Conservation (phyloP, 192 early-diverging fungal species). For the Radiomyces spectabilis region DNA sequence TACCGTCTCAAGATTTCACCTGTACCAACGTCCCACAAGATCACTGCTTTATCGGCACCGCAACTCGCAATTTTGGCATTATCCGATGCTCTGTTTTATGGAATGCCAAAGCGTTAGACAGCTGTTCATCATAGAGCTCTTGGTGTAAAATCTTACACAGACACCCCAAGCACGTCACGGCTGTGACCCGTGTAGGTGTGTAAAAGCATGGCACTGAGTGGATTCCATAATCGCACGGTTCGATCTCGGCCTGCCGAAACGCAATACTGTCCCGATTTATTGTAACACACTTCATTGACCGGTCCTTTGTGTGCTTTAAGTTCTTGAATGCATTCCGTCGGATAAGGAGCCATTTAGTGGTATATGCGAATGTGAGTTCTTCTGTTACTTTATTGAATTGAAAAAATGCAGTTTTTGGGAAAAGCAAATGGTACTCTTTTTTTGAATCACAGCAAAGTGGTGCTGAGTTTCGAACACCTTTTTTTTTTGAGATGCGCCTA, state of each 20-base stretch:
- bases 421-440: too few relatives aligned
- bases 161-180: constrained; percentile 67
- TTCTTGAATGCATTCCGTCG: constrained; percentile 23
- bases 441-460: too few relatives aligned
- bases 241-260: constrained; percentile 78
- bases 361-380: too few relatives aligned
- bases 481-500: too few relatives aligned
- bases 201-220: constrained; percentile 56
- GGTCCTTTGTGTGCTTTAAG: constrained; percentile 61
- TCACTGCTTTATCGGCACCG: constrained; percentile 73
- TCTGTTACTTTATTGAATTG: too few relatives aligned
- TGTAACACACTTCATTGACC: constrained; percentile 61
- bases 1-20: constrained; percentile 68
- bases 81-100: constrained; percentile 37
- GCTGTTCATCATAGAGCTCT: neutral
- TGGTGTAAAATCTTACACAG: constrained; percentile 40
- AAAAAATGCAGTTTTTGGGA: too few relatives aligned
- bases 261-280: constrained; percentile 70
- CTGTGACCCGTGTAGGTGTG: constrained; percentile 83
- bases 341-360: too few relatives aligned
- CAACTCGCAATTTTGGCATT: constrained; percentile 69
- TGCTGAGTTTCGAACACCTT: too few relatives aligned
- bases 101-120: neutral
- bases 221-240: constrained; percentile 61
- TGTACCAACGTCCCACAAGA: constrained; percentile 81